Evolutionary conservation across 2,329 filamentous ascomycete species (phyloP).

Genomic region (Fusarium sulawesiense): DNA sequence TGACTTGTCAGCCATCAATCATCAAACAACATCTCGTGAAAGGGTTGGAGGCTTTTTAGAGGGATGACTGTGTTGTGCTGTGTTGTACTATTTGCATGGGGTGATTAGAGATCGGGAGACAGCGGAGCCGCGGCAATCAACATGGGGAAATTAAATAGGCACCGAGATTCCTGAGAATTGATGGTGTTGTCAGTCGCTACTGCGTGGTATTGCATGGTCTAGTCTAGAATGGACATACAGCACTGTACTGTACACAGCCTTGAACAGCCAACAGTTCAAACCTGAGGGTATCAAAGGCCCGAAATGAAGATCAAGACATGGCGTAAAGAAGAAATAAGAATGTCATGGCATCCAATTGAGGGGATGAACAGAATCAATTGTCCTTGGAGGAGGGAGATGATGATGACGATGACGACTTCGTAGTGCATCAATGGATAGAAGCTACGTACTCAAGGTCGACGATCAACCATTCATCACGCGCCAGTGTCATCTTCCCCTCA

Average conservation of each 20-base stretch:
- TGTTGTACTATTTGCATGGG: neutral
- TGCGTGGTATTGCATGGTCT: slow-evolving; percentile 1
- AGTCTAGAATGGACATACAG: slow-evolving; percentile 4
- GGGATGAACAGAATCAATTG: neutral
- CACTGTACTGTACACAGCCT: neutral
- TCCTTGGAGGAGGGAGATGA: neutral
- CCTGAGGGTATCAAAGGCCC: slow-evolving; percentile 16
- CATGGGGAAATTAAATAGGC: slow-evolving; percentile 29
- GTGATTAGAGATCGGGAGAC: slow-evolving; percentile 9
- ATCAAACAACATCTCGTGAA: neutral
- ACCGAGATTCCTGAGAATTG: slow-evolving; percentile 16
- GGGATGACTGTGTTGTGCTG: neutral
- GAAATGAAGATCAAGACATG: slow-evolving; percentile 10
- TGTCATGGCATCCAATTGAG: slow-evolving; percentile 1
- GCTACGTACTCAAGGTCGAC: neutral
- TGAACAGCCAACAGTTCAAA: neutral
- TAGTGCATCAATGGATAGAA: neutral
- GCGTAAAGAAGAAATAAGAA: neutral
- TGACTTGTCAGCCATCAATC: neutral
- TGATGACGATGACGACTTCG: slow-evolving; percentile 12
- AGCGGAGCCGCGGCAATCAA: slow-evolving; percentile 25
- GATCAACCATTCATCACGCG: slow-evolving; percentile 24
- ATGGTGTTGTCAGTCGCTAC: slow-evolving; percentile 9
- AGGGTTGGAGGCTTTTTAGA: neutral
- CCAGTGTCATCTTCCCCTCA: slow-evolving; percentile 33